These are phyloP conservation scores for Arachis monticola DNA, from an alignment of 331 rosid species.

Conservation along the genomic window DNA sequence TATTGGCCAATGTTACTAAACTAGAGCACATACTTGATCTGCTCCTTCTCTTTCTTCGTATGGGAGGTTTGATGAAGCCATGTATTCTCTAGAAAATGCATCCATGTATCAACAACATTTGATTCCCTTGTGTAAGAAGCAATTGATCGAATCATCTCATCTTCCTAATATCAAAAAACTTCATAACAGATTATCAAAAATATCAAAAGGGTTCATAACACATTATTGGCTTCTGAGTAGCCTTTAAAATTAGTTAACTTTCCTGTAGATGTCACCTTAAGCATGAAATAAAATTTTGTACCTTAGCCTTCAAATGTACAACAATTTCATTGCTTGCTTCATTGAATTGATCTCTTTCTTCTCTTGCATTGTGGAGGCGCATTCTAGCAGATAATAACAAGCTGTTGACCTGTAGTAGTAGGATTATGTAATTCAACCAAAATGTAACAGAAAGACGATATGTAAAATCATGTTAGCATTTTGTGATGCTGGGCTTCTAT, in stretches of 20 bases:
- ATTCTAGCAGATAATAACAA: constrained; percentile 57
- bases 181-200: neutral
- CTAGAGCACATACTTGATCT: constrained; percentile 71
- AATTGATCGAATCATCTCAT: constrained; percentile 71
- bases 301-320: constrained; percentile 75
- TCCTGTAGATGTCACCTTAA: neutral
- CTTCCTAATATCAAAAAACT: constrained; percentile 66
- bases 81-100: constrained; percentile 67
- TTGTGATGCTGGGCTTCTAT: too few species aligned
- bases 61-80: constrained; percentile 64
- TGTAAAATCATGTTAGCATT: constrained; percentile 20
- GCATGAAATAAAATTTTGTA: constrained; percentile 38
- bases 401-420: constrained; percentile 59
- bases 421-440: constrained; percentile 18
- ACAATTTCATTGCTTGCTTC: constrained; percentile 82
- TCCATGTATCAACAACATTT: constrained; percentile 69
- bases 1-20: constrained; percentile 26
- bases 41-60: constrained; percentile 61
- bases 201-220: neutral
- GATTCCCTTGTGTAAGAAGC: constrained; percentile 71
- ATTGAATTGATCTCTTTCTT: constrained; percentile 90
- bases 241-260: neutral
- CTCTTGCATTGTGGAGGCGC: constrained; percentile 79
- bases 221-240: neutral
- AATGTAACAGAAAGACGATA: constrained; percentile 16